These are phyloP conservation scores for Arbutus unedo DNA, from an alignment of 148 eudicot genomes.

Conservation along the genomic window DNA sequence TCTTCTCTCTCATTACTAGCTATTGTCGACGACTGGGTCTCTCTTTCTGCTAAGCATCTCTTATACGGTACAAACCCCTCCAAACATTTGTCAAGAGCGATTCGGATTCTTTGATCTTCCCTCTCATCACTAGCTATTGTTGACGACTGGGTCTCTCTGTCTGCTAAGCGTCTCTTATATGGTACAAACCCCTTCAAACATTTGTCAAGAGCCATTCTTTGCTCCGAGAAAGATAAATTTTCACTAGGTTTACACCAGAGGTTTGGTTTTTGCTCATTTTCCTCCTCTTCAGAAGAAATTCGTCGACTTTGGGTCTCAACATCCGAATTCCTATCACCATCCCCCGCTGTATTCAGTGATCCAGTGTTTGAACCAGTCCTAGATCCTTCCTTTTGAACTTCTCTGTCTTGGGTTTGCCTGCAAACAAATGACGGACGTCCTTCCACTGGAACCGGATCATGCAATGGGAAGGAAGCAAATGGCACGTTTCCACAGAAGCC, in stretches of 20 bases:
- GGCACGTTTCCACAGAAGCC: slow-evolving; percentile 35
- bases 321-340: slow-evolving; percentile 29
- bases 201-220: slow-evolving; percentile 20
- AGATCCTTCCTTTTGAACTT: slow-evolving; percentile 39
- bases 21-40: slow-evolving; percentile 23
- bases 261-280: background rate
- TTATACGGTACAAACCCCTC: slow-evolving; percentile 90
- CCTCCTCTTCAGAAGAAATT: slow-evolving; percentile 17
- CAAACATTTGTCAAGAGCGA: slow-evolving; percentile 16
- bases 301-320: slow-evolving; percentile 26
- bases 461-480: slow-evolving; percentile 23
- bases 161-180: slow-evolving; percentile 66
- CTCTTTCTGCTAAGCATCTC: slow-evolving; percentile 56
- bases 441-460: slow-evolving; percentile 11
- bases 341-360: slow-evolving; percentile 28
- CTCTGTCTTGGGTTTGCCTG: slow-evolving; percentile 27
- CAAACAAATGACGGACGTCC: slow-evolving; percentile 1
- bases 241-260: background rate
- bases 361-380: slow-evolving; percentile 36
- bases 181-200: slow-evolving; percentile 70
- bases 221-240: slow-evolving; percentile 10
- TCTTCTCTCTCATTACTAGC: slow-evolving; percentile 41
- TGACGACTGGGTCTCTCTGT: slow-evolving; percentile 35
- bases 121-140: slow-evolving; percentile 31
- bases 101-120: slow-evolving; percentile 33